phyloP scores from a whole-genome alignment of 495 filamentous ascomycete species.

The Neurospora terricola region DNA sequence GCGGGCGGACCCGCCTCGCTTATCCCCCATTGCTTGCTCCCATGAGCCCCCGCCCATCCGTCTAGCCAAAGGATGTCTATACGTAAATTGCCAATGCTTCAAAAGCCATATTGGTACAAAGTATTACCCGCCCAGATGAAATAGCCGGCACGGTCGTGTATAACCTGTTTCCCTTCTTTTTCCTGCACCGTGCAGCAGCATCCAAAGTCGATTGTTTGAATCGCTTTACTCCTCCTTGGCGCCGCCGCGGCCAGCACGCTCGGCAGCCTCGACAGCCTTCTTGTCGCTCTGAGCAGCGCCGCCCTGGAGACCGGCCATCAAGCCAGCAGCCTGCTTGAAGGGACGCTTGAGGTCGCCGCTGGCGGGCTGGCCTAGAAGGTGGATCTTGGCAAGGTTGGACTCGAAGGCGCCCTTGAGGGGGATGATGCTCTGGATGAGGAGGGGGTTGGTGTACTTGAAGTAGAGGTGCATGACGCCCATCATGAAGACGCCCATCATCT shows the following conservation, averaged over 20 bases:
- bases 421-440: constrained; percentile 96
- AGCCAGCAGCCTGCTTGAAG: constrained; percentile 77
- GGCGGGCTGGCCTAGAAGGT: constrained; percentile 83
- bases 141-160: background rate
- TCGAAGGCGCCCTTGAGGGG: constrained; percentile 93
- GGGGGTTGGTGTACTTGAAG: constrained; percentile 98
- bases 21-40: background rate
- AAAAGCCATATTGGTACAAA: background rate
- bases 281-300: constrained; percentile 84
- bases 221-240: constrained; percentile 77
- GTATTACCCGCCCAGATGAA: background rate
- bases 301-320: constrained; percentile 61
- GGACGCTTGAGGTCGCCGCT: constrained; percentile 86
- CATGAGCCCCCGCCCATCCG: background rate
- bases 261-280: constrained; percentile 83
- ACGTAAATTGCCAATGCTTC: background rate
- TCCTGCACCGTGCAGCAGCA: background rate
- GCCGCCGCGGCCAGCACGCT: constrained; percentile 76
- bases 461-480: constrained; percentile 98
- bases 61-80: background rate
- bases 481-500: constrained; percentile 93
- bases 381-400: constrained; percentile 89
- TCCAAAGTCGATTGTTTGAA: background rate
- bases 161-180: background rate
- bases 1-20: background rate